Evolutionary conservation across 345 rosid species (phyloP).

Genomic region (Boechera stricta): DNA sequence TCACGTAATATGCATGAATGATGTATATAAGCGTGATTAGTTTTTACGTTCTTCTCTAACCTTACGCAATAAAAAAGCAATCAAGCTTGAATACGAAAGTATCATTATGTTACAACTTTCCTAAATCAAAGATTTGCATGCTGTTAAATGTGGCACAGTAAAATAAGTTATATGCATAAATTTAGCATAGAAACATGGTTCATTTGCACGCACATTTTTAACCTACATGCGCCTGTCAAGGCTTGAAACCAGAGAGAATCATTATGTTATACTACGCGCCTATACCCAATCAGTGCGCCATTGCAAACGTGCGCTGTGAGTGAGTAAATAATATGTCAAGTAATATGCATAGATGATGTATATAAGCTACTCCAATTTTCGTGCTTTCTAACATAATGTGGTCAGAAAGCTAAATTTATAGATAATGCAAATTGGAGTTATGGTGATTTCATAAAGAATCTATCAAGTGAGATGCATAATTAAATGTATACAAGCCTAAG

Average conservation of each 20-base stretch:
- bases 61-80: conserved; percentile 9
- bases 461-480: neutral
- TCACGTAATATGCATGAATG: conserved; percentile 7
- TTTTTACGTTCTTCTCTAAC: neutral
- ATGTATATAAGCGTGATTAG: neutral
- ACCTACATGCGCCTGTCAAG: neutral
- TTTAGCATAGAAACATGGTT: neutral
- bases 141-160: neutral
- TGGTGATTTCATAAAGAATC: neutral
- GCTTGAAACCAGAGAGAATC: conserved; percentile 13
- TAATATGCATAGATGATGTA: neutral
- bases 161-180: neutral
- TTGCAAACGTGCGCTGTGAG: neutral
- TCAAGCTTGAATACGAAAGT: conserved; percentile 8
- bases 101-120: neutral
- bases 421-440: neutral
- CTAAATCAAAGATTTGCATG: neutral
- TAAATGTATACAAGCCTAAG: neutral
- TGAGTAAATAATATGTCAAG: neutral
- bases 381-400: conserved; percentile 6
- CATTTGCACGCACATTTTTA: neutral
- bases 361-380: neutral
- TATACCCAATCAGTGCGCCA: neutral
- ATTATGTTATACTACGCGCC: neutral
- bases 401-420: neutral